These are phyloP conservation scores for Coprinopsis marcescibilis DNA, from an alignment of 768 basidiomycete species.

Conservation along the genomic window DNA sequence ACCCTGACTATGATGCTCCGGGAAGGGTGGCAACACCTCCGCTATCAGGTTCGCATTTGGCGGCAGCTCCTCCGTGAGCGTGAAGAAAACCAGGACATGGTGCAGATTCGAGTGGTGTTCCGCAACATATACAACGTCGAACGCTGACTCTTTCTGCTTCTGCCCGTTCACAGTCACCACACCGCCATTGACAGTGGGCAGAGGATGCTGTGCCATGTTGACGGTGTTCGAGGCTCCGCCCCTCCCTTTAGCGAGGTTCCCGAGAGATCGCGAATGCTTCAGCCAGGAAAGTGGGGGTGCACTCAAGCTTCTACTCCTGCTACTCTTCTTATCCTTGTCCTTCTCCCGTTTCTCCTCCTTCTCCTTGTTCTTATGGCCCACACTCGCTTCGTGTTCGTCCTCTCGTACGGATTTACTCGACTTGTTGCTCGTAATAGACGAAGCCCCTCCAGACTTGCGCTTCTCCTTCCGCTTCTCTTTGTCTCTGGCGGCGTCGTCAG, in stretches of 20 bases:
- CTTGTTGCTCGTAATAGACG: too few species aligned
- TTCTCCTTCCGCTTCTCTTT: too few species aligned
- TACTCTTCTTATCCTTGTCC: too few species aligned
- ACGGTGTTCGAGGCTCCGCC: too few species aligned
- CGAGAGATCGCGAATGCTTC: constrained; percentile 21
- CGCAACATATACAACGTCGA: constrained; percentile 47
- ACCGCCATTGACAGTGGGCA: constrained; percentile 15
- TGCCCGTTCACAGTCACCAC: constrained; percentile 22
- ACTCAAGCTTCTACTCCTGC: too few species aligned
- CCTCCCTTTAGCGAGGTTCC: constrained; percentile 13
- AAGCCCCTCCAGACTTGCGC: too few species aligned
- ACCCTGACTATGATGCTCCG: constrained; percentile 31
- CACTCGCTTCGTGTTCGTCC: too few species aligned
- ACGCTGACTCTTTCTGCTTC: constrained; percentile 21
- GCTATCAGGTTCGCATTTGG: constrained; percentile 54
- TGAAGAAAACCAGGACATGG: constrained; percentile 71
- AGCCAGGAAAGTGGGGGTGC: constrained; percentile 60
- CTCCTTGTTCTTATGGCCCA: too few species aligned
- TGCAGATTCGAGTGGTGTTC: constrained; percentile 87
- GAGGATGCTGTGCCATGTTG: not conserved
- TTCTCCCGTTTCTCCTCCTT: too few species aligned
- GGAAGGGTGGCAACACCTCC: constrained; percentile 52
- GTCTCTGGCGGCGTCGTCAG: constrained; percentile 11
- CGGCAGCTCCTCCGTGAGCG: constrained; percentile 43
- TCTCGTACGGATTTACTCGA: too few species aligned